Evolutionary conservation across 2,329 filamentous ascomycete genomes (phyloP).

Genomic region (Fusarium vanettenii): DNA sequence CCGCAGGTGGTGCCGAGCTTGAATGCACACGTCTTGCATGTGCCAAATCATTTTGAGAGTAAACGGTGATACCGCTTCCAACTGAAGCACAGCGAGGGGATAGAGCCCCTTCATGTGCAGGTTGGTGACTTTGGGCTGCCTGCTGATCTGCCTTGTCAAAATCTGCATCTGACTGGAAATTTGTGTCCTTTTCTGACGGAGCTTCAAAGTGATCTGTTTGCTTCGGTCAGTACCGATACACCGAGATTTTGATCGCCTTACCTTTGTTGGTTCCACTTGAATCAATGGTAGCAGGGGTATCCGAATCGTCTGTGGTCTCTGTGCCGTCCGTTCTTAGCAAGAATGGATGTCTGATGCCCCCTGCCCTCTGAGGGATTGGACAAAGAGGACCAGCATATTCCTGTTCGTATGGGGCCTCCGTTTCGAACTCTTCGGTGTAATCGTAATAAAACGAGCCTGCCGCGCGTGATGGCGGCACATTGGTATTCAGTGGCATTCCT

Average conservation of each 20-base stretch:
- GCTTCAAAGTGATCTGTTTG: not conserved
- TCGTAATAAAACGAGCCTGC: constrained; percentile 61
- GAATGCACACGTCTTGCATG: constrained; percentile 1
- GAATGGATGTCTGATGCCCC: constrained; percentile 39
- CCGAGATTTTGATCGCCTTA: not conserved
- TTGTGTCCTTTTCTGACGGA: not conserved
- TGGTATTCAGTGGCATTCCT: constrained; percentile 40
- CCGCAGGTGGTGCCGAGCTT: constrained; percentile 14
- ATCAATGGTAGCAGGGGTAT: not conserved
- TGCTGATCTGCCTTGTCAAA: not conserved
- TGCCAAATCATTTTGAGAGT: not conserved
- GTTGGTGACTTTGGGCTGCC: not conserved
- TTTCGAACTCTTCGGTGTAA: constrained; percentile 64
- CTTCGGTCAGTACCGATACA: not conserved
- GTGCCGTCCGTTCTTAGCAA: constrained; percentile 41
- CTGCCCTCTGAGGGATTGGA: constrained; percentile 46
- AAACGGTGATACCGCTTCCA: not conserved
- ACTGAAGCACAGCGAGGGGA: not conserved
- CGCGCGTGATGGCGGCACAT: constrained; percentile 44
- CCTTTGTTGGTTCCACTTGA: not conserved
- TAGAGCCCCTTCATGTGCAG: not conserved
- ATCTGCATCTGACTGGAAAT: not conserved
- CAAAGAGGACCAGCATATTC: constrained; percentile 42
- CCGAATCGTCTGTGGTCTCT: not conserved
- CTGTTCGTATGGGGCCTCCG: constrained; percentile 32